Evolutionary conservation across 345 rosid genomes (phyloP).

Genomic region (Gossypium longicalyx): DNA sequence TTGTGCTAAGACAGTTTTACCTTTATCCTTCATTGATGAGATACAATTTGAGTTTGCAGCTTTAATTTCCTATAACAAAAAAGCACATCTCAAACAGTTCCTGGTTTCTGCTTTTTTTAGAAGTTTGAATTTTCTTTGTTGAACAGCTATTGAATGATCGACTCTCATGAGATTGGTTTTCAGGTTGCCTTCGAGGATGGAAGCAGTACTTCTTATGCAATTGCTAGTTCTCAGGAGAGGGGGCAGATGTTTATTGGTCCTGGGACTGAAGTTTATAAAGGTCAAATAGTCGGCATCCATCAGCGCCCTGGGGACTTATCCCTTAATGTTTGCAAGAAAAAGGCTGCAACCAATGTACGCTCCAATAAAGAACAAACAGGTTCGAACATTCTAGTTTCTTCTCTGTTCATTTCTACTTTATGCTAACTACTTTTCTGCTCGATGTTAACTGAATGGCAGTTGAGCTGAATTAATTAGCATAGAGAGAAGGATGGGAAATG

Average conservation of each 20-base stretch:
- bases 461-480: background rate
- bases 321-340: conserved; percentile 88
- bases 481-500: background rate
- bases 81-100: background rate
- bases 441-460: background rate
- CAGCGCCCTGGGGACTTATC: conserved; percentile 87
- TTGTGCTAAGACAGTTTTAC: background rate
- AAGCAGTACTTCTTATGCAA: conserved; percentile 79
- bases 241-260: conserved; percentile 88
- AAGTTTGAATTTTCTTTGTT: background rate
- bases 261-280: conserved; percentile 82
- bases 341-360: conserved; percentile 87
- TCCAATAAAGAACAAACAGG: conserved; percentile 92
- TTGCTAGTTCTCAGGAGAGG: conserved; percentile 80
- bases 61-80: background rate
- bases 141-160: background rate
- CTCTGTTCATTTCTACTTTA: background rate
- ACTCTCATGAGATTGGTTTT: conserved; percentile 16
- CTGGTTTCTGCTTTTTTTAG: background rate
- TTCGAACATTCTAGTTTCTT: conserved; percentile 18
- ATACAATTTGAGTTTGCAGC: background rate
- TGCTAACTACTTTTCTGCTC: background rate
- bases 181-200: conserved; percentile 99
- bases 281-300: conserved; percentile 92
- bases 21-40: background rate